A percentile compares a stretch with the other conserved stretches of the same genome.
These are phyloP conservation scores for Apiospora arundinis DNA, from an alignment of 2,329 filamentous ascomycete genomes.

Conservation along the genomic window DNA sequence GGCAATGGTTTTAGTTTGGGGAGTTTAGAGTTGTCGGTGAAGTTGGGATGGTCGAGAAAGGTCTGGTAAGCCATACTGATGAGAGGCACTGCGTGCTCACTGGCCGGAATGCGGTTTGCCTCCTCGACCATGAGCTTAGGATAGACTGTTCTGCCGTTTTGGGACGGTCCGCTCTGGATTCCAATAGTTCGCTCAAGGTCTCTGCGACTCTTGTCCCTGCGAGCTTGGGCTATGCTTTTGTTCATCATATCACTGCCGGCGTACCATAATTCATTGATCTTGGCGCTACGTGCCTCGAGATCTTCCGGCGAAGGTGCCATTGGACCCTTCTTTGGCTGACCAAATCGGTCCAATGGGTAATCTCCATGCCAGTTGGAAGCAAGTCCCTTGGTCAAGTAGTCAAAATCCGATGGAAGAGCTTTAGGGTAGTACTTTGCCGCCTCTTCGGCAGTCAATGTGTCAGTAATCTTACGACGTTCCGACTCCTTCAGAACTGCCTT, in stretches of 20 bases:
- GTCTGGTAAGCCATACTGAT: slow-evolving; percentile 48
- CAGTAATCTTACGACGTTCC: slow-evolving; percentile 26
- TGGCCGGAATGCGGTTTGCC: slow-evolving; percentile 44
- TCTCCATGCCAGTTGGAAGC: slow-evolving; percentile 35
- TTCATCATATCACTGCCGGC: slow-evolving; percentile 44
- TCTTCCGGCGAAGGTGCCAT: slow-evolving; percentile 31
- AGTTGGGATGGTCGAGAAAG: slow-evolving; percentile 30
- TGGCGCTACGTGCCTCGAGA: slow-evolving; percentile 34
- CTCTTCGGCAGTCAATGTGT: slow-evolving; percentile 40
- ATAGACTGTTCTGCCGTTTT: slow-evolving; percentile 32
- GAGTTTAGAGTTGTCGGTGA: slow-evolving; percentile 27
- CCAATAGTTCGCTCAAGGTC: slow-evolving; percentile 42
- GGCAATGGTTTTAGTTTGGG: slow-evolving; percentile 25
- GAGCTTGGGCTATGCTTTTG: slow-evolving; percentile 40
- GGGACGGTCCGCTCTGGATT: slow-evolving; percentile 44
- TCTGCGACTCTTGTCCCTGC: slow-evolving; percentile 40
- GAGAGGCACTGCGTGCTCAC: slow-evolving; percentile 49
- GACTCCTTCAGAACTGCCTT: neutral
- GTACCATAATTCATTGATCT: slow-evolving; percentile 47
- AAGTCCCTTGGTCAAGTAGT: slow-evolving; percentile 26
- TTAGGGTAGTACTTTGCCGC: slow-evolving; percentile 39
- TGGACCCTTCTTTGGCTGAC: slow-evolving; percentile 27
- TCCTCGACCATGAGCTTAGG: slow-evolving; percentile 44
- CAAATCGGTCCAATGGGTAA: slow-evolving; percentile 27
- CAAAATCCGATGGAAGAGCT: slow-evolving; percentile 42